Evolutionary conservation across 768 basidiomycete genomes (phyloP).

Genomic region (Candolleomyces efflorescens): DNA sequence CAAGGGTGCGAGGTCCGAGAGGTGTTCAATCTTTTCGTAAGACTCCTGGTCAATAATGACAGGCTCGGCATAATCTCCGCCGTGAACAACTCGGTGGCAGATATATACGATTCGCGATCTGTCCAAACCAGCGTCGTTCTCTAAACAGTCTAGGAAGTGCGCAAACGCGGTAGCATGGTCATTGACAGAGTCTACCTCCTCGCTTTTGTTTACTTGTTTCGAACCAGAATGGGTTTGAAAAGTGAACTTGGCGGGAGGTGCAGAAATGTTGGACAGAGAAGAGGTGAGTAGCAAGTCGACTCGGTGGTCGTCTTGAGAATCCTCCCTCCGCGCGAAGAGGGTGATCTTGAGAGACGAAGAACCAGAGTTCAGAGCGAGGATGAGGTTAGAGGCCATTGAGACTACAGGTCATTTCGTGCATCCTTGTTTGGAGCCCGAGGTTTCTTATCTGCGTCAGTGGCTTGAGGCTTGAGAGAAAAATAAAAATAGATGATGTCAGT

Average conservation of each 20-base stretch:
- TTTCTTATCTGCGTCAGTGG: too few relatives aligned
- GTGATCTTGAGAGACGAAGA: conserved; percentile 86
- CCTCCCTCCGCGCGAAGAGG: conserved; percentile 39
- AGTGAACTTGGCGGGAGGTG: conserved; percentile 49
- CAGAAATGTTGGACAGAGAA: conserved; percentile 53
- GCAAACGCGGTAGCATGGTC: conserved; percentile 63
- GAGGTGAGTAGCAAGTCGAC: conserved; percentile 45
- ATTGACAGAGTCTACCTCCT: conserved; percentile 32
- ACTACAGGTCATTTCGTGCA: too few relatives aligned
- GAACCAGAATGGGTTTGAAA: conserved; percentile 22
- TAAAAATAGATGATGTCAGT: not conserved
- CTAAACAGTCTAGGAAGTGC: conserved; percentile 51
- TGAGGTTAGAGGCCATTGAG: conserved; percentile 21
- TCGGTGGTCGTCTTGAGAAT: conserved; percentile 17
- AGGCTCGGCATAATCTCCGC: conserved; percentile 72
- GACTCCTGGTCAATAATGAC: conserved; percentile 64
- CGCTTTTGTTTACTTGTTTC: conserved; percentile 22
- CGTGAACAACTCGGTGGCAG: conserved; percentile 86
- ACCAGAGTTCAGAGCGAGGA: conserved; percentile 75
- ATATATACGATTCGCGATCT: conserved; percentile 43
- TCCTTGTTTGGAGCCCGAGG: too few relatives aligned
- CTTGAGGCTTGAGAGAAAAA: not conserved
- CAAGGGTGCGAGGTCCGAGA: conserved; percentile 81
- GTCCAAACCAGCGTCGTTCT: conserved; percentile 38
- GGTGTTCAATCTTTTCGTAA: conserved; percentile 65